Evolutionary conservation across 1,284 basidiomycete species (phyloP).

Genomic region (Fereydounia khargensis): DNA sequence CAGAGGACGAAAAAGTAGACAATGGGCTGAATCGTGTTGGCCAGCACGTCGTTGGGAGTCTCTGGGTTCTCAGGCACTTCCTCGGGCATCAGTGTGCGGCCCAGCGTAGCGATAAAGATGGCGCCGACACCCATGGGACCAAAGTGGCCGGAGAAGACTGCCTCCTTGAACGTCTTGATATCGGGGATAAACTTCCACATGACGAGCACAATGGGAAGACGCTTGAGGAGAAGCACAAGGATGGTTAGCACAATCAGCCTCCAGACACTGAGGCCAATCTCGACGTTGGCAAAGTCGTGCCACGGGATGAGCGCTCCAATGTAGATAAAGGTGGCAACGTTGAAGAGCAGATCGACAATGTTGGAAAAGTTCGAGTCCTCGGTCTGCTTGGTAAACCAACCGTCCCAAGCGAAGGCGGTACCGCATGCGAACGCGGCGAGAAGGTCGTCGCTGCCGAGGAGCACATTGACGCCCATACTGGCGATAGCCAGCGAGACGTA

Average conservation of each 20-base stretch:
- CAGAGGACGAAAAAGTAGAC: constrained; percentile 56
- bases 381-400: constrained; percentile 87
- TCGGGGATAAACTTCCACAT: constrained; percentile 57
- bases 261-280: constrained; percentile 43
- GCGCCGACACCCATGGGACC: constrained; percentile 56
- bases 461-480: constrained; percentile 65
- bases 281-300: constrained; percentile 43
- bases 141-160: constrained; percentile 55
- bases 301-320: constrained; percentile 57
- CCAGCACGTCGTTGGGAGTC: constrained; percentile 47
- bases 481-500: constrained; percentile 81
- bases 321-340: constrained; percentile 56
- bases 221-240: constrained; percentile 48
- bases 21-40: constrained; percentile 54
- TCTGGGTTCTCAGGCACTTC: constrained; percentile 45
- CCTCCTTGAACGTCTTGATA: constrained; percentile 57
- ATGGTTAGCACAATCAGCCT: constrained; percentile 51
- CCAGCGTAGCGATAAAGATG: constrained; percentile 54
- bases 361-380: constrained; percentile 81
- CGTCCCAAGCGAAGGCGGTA: constrained; percentile 94
- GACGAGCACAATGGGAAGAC: constrained; percentile 51
- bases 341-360: constrained; percentile 79
- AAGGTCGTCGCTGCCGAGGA: constrained; percentile 54
- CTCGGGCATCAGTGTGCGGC: constrained; percentile 44
- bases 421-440: constrained; percentile 85